Conservation (phyloP, 441 rosid genomes). For the Viola pubescens region DNA sequence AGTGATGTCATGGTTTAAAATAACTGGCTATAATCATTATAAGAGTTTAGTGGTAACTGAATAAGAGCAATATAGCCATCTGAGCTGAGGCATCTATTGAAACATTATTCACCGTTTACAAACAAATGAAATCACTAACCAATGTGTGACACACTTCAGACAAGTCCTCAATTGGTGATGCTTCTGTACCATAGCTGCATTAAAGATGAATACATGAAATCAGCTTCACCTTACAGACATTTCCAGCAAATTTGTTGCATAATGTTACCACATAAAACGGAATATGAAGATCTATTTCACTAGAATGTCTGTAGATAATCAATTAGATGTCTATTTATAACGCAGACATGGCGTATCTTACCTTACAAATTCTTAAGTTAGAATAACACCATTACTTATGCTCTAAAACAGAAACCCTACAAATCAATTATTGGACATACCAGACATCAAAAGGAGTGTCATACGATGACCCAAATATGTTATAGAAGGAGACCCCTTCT, state of each 20-base stretch:
- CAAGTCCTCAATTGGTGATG: constrained; percentile 60
- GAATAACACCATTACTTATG: not conserved
- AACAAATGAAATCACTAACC: constrained; percentile 34
- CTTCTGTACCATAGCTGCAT: constrained; percentile 75
- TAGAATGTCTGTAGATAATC: not conserved
- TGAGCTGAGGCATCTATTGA: too few species aligned
- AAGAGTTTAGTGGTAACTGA: not conserved
- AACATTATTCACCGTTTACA: too few species aligned
- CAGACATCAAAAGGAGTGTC: constrained; percentile 80
- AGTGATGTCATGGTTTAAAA: not conserved
- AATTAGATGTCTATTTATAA: not conserved
- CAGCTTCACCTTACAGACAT: not conserved
- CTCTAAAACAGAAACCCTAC: not conserved
- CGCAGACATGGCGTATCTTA: not conserved
- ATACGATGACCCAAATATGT: constrained; percentile 65
- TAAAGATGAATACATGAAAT: constrained; percentile 6
- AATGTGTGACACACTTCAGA: constrained; percentile 73
- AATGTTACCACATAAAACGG: not conserved
- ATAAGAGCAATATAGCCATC: not conserved
- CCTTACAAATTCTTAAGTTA: too few species aligned
- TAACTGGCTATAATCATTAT: not conserved
- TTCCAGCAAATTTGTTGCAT: not conserved
- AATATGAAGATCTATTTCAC: not conserved
- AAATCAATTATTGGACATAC: constrained; percentile 30
- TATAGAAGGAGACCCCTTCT: constrained; percentile 60